phyloP scores from a whole-genome alignment of 208 protist genomes.

The Leishmania major region DNA sequence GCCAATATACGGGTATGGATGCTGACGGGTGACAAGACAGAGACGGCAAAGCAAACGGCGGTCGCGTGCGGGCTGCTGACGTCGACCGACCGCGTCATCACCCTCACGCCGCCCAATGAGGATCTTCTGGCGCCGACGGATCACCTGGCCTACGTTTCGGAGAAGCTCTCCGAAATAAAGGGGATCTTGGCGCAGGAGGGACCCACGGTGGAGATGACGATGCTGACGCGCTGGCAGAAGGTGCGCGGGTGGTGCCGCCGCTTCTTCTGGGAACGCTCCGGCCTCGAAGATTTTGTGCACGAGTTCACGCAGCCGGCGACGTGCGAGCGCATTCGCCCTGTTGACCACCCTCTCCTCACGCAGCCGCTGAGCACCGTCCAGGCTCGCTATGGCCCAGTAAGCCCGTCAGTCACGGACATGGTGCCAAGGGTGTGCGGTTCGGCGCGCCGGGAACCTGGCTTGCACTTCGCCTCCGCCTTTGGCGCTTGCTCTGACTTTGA shows the following conservation, averaged over 20 bases:
- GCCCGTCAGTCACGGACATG: conserved; percentile 13
- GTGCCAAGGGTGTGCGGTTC: conserved; percentile 24
- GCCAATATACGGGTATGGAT: conserved; percentile 94
- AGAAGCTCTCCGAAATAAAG: conserved; percentile 32
- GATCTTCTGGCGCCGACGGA: conserved; percentile 33
- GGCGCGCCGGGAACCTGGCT: conserved; percentile 7
- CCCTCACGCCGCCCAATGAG: conserved; percentile 41
- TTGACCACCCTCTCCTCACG: conserved; percentile 41
- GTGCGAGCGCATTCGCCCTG: conserved; percentile 40
- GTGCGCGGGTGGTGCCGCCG: conserved; percentile 19
- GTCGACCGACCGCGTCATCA: conserved; percentile 41
- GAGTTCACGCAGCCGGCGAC: conserved; percentile 54
- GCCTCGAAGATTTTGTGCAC: conserved; percentile 54
- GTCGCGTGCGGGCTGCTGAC: conserved; percentile 63
- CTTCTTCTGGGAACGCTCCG: conserved; percentile 44
- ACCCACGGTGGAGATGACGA: not conserved
- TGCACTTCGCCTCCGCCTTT: conserved; percentile 22
- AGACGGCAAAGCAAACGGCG: conserved; percentile 97
- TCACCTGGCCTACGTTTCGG: conserved; percentile 44
- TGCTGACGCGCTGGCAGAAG: conserved; percentile 27
- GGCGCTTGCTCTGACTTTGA: conserved; percentile 8
- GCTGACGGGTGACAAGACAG: conserved; percentile 98
- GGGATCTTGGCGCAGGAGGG: conserved; percentile 11
- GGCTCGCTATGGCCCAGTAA: conserved; percentile 22
- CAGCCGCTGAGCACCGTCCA: conserved; percentile 23